Conservation (phyloP, 208 protist genomes). For the Leishmania tarentolae region DNA sequence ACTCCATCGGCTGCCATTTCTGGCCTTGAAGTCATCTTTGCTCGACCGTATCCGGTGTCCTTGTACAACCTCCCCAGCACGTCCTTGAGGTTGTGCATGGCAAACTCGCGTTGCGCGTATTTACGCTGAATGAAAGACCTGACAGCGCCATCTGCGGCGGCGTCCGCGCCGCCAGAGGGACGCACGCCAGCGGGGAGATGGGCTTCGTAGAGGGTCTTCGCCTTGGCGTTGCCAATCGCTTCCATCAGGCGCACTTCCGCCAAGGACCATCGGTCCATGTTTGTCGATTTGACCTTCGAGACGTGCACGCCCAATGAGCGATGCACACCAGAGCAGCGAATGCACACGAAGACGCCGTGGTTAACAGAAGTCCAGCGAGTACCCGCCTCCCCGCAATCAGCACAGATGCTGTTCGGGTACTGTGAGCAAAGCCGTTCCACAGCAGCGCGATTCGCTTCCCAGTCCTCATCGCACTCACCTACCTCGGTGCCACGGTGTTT, state of each 20-base stretch:
- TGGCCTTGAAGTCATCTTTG: not conserved
- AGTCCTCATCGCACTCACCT: constrained; percentile 49
- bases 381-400: constrained; percentile 78
- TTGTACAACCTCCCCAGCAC: constrained; percentile 54
- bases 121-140: constrained; percentile 68
- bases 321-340: constrained; percentile 94
- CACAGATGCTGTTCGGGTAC: constrained; percentile 78
- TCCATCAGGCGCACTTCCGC: constrained; percentile 74
- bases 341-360: constrained; percentile 92
- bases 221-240: constrained; percentile 72
- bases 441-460: constrained; percentile 59
- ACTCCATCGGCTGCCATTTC: not conserved
- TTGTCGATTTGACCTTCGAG: constrained; percentile 94
- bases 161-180: not conserved
- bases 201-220: constrained; percentile 63
- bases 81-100: constrained; percentile 44
- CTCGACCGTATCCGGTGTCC: constrained; percentile 64
- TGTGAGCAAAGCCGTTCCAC: constrained; percentile 65
- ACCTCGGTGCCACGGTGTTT: not conserved
- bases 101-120: constrained; percentile 71
- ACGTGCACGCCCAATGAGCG: constrained; percentile 93
- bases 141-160: constrained; percentile 43
- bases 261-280: constrained; percentile 88
- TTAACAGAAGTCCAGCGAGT: constrained; percentile 92
- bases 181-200: constrained; percentile 29